Conservation (phyloP, 768 basidiomycete genomes). For the Kwoniella europaea region DNA sequence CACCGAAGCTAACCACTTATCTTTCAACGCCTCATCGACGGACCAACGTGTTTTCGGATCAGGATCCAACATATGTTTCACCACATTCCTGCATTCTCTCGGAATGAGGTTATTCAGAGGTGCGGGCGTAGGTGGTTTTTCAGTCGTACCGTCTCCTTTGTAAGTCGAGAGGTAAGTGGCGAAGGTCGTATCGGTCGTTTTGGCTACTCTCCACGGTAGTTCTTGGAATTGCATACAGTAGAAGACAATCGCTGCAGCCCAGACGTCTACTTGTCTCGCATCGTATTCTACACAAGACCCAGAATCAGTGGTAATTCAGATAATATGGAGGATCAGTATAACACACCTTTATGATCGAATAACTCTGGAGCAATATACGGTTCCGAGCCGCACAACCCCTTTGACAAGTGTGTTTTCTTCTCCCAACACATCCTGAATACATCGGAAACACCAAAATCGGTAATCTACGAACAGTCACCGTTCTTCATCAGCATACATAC, state of each 20-base stretch:
- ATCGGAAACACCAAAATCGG: constrained; percentile 98
- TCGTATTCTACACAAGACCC: constrained; percentile 75
- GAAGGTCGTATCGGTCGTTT: constrained; percentile 78
- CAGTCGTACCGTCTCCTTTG: constrained; percentile 43
- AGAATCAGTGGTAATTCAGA: background rate
- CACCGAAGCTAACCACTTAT: constrained; percentile 78
- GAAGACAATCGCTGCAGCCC: constrained; percentile 96
- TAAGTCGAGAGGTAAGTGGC: constrained; percentile 69
- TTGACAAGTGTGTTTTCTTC: constrained; percentile 92
- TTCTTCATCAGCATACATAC: constrained; percentile 7
- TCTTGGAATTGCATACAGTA: constrained; percentile 97
- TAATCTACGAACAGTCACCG: constrained; percentile 67
- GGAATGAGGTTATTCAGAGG: constrained; percentile 90
- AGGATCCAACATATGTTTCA: constrained; percentile 94
- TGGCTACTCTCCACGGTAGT: constrained; percentile 95
- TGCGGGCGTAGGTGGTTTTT: constrained; percentile 63
- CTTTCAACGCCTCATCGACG: constrained; percentile 79
- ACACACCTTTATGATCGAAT: constrained; percentile 94
- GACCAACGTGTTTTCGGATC: constrained; percentile 75
- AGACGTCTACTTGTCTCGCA: constrained; percentile 94
- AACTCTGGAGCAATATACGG: constrained; percentile 99
- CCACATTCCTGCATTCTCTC: constrained; percentile 76
- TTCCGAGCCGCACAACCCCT: constrained; percentile 94
- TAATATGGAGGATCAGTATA: constrained; percentile 11
- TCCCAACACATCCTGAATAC: constrained; percentile 99